phyloP scores from a whole-genome alignment of 305 asterid species.

The Solanum hybrid region DNA sequence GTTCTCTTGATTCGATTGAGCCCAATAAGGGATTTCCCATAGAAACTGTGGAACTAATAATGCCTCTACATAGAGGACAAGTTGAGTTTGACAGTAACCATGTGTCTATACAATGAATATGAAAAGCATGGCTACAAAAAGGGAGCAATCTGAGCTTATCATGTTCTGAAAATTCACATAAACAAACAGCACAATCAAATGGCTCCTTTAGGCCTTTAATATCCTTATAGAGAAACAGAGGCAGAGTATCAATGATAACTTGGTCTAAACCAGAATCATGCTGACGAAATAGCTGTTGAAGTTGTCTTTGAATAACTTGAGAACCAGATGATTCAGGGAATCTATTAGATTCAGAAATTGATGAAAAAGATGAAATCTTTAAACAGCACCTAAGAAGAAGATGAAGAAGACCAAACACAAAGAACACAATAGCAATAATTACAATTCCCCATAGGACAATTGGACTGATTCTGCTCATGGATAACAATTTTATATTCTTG shows the following conservation, averaged over 20 bases:
- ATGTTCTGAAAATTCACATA: constrained; percentile 32
- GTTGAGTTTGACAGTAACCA: constrained; percentile 52
- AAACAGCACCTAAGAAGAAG: constrained; percentile 31
- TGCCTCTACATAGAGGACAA: constrained; percentile 48
- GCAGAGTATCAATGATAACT: constrained; percentile 33
- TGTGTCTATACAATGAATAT: constrained; percentile 45
- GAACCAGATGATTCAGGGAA: constrained; percentile 29
- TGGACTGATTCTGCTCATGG: constrained; percentile 45
- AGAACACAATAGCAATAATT: constrained; percentile 39
- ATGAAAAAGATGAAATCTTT: constrained; percentile 36
- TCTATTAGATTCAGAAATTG: constrained; percentile 41
- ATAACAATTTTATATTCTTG: neutral
- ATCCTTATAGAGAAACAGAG: constrained; percentile 34
- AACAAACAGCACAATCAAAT: constrained; percentile 49
- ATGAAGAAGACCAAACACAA: constrained; percentile 42
- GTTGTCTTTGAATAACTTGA: constrained; percentile 37
- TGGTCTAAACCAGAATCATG: constrained; percentile 52
- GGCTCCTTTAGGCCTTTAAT: constrained; percentile 38
- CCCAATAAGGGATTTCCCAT: constrained; percentile 6
- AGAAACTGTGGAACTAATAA: constrained; percentile 18
- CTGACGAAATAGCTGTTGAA: constrained; percentile 47
- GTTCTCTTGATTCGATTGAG: constrained; percentile 11
- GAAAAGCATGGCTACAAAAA: constrained; percentile 45
- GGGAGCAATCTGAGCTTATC: constrained; percentile 48
- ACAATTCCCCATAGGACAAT: constrained; percentile 33